Evolutionary conservation across 176 grass and related monocot species (phyloP).

Genomic region (Hordeum vulgare): DNA sequence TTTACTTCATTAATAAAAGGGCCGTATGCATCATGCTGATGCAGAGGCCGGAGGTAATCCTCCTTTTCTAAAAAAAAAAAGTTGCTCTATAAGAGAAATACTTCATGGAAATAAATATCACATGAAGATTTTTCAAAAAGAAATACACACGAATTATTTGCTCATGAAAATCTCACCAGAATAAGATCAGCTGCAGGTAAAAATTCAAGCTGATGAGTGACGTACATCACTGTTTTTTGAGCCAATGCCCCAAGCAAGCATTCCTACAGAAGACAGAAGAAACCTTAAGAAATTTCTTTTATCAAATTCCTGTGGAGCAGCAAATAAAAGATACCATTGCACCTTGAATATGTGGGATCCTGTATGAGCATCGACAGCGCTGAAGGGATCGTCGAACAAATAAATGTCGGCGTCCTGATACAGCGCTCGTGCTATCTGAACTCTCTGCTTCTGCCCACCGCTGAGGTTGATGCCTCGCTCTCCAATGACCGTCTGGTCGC

Average conservation of each 20-base stretch:
- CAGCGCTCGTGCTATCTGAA: background rate
- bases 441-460: slow-evolving; percentile 1
- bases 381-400: background rate
- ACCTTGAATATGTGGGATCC: slow-evolving; percentile 4
- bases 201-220: slow-evolving; percentile 81
- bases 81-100: background rate
- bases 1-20: no score
- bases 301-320: background rate
- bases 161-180: slow-evolving; percentile 32
- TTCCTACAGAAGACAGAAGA: slow-evolving; percentile 42
- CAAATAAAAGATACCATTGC: background rate
- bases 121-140: background rate
- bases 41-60: no score
- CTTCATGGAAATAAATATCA: background rate
- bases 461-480: slow-evolving; percentile 5
- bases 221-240: slow-evolving; percentile 67
- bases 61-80: no score
- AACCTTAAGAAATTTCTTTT: background rate
- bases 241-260: slow-evolving; percentile 49
- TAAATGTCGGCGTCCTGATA: slow-evolving; percentile 6
- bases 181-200: slow-evolving; percentile 56
- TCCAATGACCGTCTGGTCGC: background rate
- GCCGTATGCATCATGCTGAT: no score
- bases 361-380: background rate
- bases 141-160: background rate